Evolutionary conservation across 768 basidiomycete genomes (phyloP).

Genomic region (Pulveroboletus sp.): DNA sequence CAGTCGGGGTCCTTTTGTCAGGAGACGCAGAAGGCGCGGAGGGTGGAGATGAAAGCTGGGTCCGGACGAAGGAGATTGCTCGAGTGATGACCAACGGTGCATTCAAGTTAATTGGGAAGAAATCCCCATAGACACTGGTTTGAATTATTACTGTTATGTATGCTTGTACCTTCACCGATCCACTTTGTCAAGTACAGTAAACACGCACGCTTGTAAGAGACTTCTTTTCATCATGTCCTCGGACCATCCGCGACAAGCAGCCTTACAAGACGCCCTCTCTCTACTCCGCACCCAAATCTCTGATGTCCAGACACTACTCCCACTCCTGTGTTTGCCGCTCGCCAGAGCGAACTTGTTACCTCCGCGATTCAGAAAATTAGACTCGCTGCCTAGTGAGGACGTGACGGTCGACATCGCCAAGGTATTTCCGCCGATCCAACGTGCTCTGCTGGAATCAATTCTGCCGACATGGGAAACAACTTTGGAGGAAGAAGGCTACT

Average conservation of each 20-base stretch:
- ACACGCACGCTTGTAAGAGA: not conserved
- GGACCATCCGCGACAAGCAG: slow-evolving; percentile 3
- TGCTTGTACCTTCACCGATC: not conserved
- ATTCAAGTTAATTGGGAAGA: slow-evolving; percentile 38
- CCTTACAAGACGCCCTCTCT: slow-evolving; percentile 36
- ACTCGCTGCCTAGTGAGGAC: slow-evolving; percentile 32
- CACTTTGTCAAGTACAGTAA: not conserved
- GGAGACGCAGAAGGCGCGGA: slow-evolving; percentile 31
- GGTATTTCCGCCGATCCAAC: slow-evolving; percentile 57
- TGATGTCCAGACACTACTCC: slow-evolving; percentile 49
- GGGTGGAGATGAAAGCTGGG: slow-evolving; percentile 42
- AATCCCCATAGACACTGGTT: slow-evolving; percentile 1
- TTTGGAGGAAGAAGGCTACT: slow-evolving; percentile 47
- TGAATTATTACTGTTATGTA: too few species aligned
- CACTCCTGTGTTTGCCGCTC: slow-evolving; percentile 57
- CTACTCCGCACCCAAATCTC: slow-evolving; percentile 45
- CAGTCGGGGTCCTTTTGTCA: slow-evolving; percentile 52
- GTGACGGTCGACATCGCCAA: slow-evolving; percentile 23
- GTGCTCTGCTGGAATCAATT: slow-evolving; percentile 56
- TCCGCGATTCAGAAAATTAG: slow-evolving; percentile 46
- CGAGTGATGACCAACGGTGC: slow-evolving; percentile 64
- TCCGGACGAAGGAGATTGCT: slow-evolving; percentile 40
- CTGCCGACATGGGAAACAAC: slow-evolving; percentile 63
- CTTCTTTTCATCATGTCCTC: slow-evolving; percentile 9
- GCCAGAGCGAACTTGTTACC: slow-evolving; percentile 56